phyloP scores from a whole-genome alignment of 305 asterid species.

The Fraxinus albicans region DNA sequence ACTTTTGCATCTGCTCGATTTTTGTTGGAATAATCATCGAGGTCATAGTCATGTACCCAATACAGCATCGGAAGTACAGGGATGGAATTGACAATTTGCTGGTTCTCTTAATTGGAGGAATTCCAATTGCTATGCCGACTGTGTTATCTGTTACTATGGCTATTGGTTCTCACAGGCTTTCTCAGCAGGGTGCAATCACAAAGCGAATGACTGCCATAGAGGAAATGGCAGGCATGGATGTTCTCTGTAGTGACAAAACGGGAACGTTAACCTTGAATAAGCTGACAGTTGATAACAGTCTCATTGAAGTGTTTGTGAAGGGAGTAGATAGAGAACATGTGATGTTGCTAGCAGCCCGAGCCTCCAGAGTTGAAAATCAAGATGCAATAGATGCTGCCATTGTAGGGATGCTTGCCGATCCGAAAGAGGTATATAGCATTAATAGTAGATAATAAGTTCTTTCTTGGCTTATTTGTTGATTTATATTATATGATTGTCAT shows the following conservation, averaged over 20 bases:
- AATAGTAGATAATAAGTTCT: background rate
- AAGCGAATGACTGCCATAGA: constrained; percentile 64
- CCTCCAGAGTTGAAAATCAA: constrained; percentile 77
- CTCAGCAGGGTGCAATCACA: constrained; percentile 58
- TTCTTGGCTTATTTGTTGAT: background rate
- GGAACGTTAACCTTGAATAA: constrained; percentile 56
- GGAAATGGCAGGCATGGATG: constrained; percentile 66
- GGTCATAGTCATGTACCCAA: constrained; percentile 57
- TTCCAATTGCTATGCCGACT: constrained; percentile 58
- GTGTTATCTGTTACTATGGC: constrained; percentile 61
- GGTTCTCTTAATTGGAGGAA: constrained; percentile 54
- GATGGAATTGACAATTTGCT: constrained; percentile 52
- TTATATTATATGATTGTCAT: background rate
- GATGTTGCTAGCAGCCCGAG: constrained; percentile 70
- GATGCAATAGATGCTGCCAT: constrained; percentile 90
- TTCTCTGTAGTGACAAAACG: constrained; percentile 54
- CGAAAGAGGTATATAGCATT: constrained; percentile 57
- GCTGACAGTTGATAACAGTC: constrained; percentile 48
- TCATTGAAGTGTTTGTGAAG: constrained; percentile 52
- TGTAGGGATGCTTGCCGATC: constrained; percentile 86
- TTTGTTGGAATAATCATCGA: constrained; percentile 51
- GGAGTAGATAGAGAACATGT: constrained; percentile 66
- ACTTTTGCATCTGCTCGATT: constrained; percentile 66
- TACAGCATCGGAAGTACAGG: constrained; percentile 54
- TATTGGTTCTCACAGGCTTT: constrained; percentile 57